These are phyloP conservation scores for Psilocybe cubensis DNA, from an alignment of 768 basidiomycete species.

Conservation along the genomic window DNA sequence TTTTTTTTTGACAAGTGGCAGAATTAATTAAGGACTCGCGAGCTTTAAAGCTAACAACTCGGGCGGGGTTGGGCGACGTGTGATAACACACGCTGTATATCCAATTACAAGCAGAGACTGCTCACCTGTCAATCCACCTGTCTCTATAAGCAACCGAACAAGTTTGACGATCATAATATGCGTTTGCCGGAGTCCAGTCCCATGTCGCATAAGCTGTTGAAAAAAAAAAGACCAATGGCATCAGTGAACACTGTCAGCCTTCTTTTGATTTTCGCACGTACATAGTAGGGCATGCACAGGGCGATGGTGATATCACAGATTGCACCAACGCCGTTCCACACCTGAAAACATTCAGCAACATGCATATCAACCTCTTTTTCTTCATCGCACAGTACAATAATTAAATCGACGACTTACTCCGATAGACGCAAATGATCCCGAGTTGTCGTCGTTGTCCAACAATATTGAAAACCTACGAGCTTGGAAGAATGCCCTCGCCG, in stretches of 20 bases:
- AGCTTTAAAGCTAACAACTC: too few relatives aligned
- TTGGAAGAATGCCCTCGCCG: constrained; percentile 25
- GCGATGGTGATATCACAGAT: constrained; percentile 35
- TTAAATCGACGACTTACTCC: constrained; percentile 20
- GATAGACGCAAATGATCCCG: constrained; percentile 22
- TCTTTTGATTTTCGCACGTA: constrained; percentile 19
- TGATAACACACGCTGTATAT: too few relatives aligned
- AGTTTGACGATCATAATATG: constrained; percentile 32
- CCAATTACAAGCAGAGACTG: background rate
- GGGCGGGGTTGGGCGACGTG: too few relatives aligned
- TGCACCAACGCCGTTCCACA: constrained; percentile 33
- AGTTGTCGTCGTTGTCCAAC: constrained; percentile 12
- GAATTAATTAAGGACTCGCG: too few relatives aligned
- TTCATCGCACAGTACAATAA: background rate
- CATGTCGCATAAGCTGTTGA: constrained; percentile 32
- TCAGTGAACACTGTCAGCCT: background rate
- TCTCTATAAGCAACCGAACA: constrained; percentile 31
- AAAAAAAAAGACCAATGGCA: too few relatives aligned
- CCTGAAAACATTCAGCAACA: constrained; percentile 14
- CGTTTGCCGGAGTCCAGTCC: constrained; percentile 29
- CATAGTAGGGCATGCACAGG: constrained; percentile 34
- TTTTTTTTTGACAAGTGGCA: too few relatives aligned
- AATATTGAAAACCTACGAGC: constrained; percentile 22
- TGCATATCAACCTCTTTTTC: background rate
- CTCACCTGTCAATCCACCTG: constrained; percentile 32